These are phyloP conservation scores for Kregervanrija pseudodelftensis DNA, from an alignment of 805 yeast species.

Conservation along the genomic window DNA sequence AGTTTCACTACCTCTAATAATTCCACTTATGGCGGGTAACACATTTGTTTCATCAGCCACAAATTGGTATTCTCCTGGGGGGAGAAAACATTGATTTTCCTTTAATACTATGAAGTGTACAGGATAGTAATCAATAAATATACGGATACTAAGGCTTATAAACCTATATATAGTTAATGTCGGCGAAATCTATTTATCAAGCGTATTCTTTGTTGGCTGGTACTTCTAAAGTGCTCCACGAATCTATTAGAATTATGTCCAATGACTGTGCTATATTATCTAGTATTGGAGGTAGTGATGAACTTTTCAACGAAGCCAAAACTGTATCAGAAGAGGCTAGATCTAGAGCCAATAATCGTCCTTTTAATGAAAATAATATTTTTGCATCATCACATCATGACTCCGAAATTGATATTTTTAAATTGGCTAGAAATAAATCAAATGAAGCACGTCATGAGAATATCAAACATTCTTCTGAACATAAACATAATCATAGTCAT, in stretches of 20 bases:
- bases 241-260: constrained; percentile 11
- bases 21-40: too few relatives aligned
- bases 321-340: constrained; percentile 19
- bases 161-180: constrained; percentile 9
- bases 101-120: too few relatives aligned
- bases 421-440: constrained; percentile 27
- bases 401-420: constrained; percentile 24
- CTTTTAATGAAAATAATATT: constrained; percentile 9
- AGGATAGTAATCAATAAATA: too few relatives aligned
- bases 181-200: constrained; percentile 21
- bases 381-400: constrained; percentile 5
- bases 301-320: constrained; percentile 21
- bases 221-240: constrained; percentile 20
- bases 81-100: too few relatives aligned
- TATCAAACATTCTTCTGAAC: not conserved
- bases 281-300: constrained; percentile 17
- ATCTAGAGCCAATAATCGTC: constrained; percentile 12
- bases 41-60: too few relatives aligned
- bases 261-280: constrained; percentile 18
- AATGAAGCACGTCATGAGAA: constrained; percentile 7
- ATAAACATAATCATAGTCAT: constrained; percentile 1
- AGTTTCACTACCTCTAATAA: too few relatives aligned
- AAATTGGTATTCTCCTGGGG: too few relatives aligned
- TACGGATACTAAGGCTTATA: too few relatives aligned
- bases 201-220: constrained; percentile 21